Evolutionary conservation across 768 basidiomycete genomes (phyloP), one percentile per base, ranked within the genome.

Genomic region (Porpolomopsis calyptriformis): DNA sequence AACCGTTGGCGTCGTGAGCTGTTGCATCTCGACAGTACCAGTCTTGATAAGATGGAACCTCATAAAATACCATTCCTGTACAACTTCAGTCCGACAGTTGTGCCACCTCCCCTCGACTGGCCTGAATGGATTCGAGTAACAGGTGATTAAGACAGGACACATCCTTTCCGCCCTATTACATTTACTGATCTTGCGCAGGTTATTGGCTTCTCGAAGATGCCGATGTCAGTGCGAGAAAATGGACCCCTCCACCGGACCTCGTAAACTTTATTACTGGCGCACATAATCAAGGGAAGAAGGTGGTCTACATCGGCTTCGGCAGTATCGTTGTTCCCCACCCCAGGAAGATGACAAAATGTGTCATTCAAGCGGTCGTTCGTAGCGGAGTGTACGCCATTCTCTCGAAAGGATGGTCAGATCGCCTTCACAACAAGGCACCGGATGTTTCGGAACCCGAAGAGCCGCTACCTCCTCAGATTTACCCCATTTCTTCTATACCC

Each of bases 11-110:
- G 94, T 25, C 75, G 82, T 52, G 77, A 90, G 52, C 60, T 78
- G 5, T 65, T 98, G 18, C 76, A 74, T 40, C 74, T 99, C 27
- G 76, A 75, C 2, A 73, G 82, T 51, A 97, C 94, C 14, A 91
- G 73, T 52, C 70, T 96, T 35, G 96, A 98, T 63, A 91, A 82
- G 65, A 87, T 98, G 80, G 91, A 96, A 59, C 88, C 88, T 27
- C 92, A 98, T 66, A 96, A 93, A 67, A 88, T 94, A 41, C 94
- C 94, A 2, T 99, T 98, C 69, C 63, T 99, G 24, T 99, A 99
- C 65, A 98, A 97, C 62, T 98, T 98, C 60, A 93, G 89, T 56
- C 88, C 92, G 1, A 71, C 77, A 24, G 73, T 90, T 38, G 89
- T 98, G 11, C 92, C 93, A 5, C 89, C 85, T 22, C 94, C 94